Conservation (phyloP, 1,284 basidiomycete genomes). For the Schizopora paradoxa region DNA sequence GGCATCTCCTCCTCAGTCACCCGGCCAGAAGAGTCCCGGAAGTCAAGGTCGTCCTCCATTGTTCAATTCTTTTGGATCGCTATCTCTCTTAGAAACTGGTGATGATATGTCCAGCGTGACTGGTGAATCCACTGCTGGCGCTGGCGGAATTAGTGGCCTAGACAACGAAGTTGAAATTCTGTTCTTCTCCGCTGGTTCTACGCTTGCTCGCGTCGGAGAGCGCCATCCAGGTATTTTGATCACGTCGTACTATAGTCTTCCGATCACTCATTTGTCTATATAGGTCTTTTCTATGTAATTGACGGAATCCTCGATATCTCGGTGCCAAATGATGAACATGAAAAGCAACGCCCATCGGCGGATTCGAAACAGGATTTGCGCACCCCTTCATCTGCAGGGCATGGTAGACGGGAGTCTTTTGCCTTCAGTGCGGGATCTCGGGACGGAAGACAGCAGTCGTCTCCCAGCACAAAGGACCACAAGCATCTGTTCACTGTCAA, state of each 20-base stretch:
- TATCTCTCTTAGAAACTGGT: slow-evolving; percentile 74
- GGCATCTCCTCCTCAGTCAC: slow-evolving; percentile 55
- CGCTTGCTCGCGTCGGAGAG: slow-evolving; percentile 88
- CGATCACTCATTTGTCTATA: neutral
- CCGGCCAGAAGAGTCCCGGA: slow-evolving; percentile 35
- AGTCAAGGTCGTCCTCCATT: slow-evolving; percentile 36
- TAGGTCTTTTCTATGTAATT: slow-evolving; percentile 95
- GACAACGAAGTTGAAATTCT: slow-evolving; percentile 97
- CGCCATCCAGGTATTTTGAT: slow-evolving; percentile 62
- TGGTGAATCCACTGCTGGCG: slow-evolving; percentile 53
- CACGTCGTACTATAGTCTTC: neutral
- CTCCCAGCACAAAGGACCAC: slow-evolving; percentile 23
- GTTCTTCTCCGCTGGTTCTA: slow-evolving; percentile 85
- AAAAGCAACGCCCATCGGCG: slow-evolving; percentile 19
- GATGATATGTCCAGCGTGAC: slow-evolving; percentile 67
- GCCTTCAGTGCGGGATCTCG: slow-evolving; percentile 3
- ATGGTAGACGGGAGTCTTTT: too few relatives aligned
- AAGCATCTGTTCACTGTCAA: slow-evolving; percentile 91
- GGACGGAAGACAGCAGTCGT: slow-evolving; percentile 6
- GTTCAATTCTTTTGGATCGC: slow-evolving; percentile 80
- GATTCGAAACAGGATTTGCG: slow-evolving; percentile 8
- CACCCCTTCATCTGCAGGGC: too few relatives aligned
- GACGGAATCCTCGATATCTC: slow-evolving; percentile 95
- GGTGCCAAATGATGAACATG: slow-evolving; percentile 49
- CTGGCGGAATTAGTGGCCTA: slow-evolving; percentile 67